phyloP scores from a whole-genome alignment of 257 asterid species.

The Osmanthus fragrans region DNA sequence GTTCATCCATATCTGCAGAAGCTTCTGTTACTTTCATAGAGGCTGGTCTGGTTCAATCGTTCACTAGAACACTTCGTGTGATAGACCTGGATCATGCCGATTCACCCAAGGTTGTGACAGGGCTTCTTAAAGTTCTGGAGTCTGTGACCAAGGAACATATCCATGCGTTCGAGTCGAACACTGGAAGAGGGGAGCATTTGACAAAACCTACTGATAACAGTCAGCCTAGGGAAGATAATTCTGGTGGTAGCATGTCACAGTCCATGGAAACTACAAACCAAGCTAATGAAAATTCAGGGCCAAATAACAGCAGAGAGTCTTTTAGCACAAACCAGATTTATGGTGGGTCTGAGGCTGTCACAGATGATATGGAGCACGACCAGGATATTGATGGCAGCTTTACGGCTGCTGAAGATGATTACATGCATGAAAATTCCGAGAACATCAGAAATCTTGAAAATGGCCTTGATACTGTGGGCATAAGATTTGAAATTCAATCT shows the following conservation, averaged over 20 bases:
- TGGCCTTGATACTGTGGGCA: slow-evolving; percentile 63
- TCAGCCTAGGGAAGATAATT: slow-evolving; percentile 49
- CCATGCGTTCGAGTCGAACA: slow-evolving; percentile 66
- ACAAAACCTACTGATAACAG: slow-evolving; percentile 49
- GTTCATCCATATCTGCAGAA: slow-evolving; percentile 79
- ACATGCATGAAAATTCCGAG: slow-evolving; percentile 84
- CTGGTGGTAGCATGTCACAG: slow-evolving; percentile 38
- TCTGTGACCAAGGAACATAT: slow-evolving; percentile 88
- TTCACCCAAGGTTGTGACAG: slow-evolving; percentile 78
- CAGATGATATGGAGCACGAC: slow-evolving; percentile 97
- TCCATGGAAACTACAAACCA: slow-evolving; percentile 48
- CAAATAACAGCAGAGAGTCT: slow-evolving; percentile 49
- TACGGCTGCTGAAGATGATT: slow-evolving; percentile 79
- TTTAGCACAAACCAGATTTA: slow-evolving; percentile 51
- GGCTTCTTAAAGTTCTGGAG: slow-evolving; percentile 86
- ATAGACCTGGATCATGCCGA: slow-evolving; percentile 87
- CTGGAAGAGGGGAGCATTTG: slow-evolving; percentile 57
- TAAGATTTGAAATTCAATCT: slow-evolving; percentile 80
- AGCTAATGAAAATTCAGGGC: slow-evolving; percentile 50
- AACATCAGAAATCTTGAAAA: slow-evolving; percentile 62
- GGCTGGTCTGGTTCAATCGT: slow-evolving; percentile 76
- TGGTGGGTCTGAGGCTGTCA: slow-evolving; percentile 83
- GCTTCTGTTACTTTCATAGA: slow-evolving; percentile 86
- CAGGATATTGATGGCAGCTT: slow-evolving; percentile 86
- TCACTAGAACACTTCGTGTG: slow-evolving; percentile 66